phyloP scores from a whole-genome alignment of 2,329 filamentous ascomycete species.

The Scedosporium boydii region DNA sequence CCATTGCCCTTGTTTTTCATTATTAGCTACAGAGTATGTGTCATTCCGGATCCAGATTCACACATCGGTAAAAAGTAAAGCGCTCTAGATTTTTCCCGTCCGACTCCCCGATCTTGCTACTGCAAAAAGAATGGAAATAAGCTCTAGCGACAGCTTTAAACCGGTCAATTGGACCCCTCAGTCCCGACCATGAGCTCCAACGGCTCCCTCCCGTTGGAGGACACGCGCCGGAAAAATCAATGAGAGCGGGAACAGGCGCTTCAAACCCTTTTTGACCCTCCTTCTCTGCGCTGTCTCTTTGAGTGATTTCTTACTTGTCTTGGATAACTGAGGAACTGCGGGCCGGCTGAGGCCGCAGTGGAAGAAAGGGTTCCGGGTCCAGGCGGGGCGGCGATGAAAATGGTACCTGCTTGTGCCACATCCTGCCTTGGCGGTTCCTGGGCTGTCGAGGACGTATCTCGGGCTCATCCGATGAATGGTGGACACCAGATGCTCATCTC shows the following conservation, averaged over 20 bases:
- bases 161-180: slow-evolving; percentile 9
- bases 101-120: too few relatives aligned
- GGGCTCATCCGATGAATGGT: too few relatives aligned
- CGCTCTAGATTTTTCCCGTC: too few relatives aligned
- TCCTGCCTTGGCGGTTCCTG: background rate
- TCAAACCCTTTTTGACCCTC: background rate
- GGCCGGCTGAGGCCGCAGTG: background rate
- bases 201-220: slow-evolving; percentile 21
- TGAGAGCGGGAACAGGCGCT: background rate
- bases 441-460: background rate
- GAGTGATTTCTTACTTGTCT: background rate
- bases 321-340: background rate
- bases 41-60: too few relatives aligned
- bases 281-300: background rate
- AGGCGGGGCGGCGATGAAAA: background rate
- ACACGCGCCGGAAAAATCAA: background rate
- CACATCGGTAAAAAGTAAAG: too few relatives aligned
- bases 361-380: background rate
- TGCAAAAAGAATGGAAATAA: too few relatives aligned
- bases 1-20: too few relatives aligned
- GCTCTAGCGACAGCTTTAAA: background rate
- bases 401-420: background rate
- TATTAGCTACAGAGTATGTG: too few relatives aligned
- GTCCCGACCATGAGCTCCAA: slow-evolving; percentile 22
- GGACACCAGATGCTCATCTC: too few relatives aligned